Percentiles rank a stretch among this genome's conserved stretches.
phyloP scores from a whole-genome alignment of 2,329 filamentous ascomycete genomes.

The Epicoccum nigrum region DNA sequence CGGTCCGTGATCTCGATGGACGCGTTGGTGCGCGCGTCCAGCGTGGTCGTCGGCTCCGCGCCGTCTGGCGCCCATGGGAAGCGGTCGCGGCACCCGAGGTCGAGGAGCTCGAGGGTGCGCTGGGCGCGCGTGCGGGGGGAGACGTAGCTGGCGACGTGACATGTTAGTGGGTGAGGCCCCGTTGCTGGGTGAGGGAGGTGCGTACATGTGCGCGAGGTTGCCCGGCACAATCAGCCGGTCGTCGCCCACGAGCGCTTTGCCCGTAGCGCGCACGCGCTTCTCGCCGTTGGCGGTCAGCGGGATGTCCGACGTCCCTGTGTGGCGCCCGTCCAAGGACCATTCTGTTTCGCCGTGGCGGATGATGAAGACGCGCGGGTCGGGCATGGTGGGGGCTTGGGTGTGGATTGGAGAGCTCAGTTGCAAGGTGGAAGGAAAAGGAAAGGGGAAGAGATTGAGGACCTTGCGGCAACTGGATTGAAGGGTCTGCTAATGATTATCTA shows the following conservation, averaged over 20 bases:
- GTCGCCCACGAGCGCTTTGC: constrained; percentile 79
- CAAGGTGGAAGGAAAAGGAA: not conserved
- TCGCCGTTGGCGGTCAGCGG: constrained; percentile 79
- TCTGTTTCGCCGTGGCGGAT: constrained; percentile 90
- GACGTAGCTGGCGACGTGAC: constrained; percentile 65
- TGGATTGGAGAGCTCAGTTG: not conserved
- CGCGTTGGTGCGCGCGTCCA: constrained; percentile 46
- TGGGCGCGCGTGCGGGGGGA: constrained; percentile 85
- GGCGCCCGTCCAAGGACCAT: constrained; percentile 80
- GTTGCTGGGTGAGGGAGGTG: not conserved
- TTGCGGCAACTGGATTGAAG: not conserved
- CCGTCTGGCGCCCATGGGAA: constrained; percentile 68
- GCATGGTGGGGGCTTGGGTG: constrained; percentile 37
- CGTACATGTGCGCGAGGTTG: constrained; percentile 82
- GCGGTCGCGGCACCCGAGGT: constrained; percentile 70
- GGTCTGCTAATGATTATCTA: not conserved
- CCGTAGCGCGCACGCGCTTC: constrained; percentile 65
- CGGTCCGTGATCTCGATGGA: constrained; percentile 58
- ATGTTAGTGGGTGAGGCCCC: not conserved
- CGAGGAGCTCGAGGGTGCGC: constrained; percentile 85
- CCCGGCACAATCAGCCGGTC: constrained; percentile 84
- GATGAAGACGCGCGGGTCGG: constrained; percentile 58
- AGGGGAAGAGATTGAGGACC: not conserved
- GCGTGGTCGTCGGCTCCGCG: not conserved
- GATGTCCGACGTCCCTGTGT: constrained; percentile 87